Percentiles rank a stretch among this genome's conserved stretches.
These are phyloP conservation scores for Thielaviopsis punctulata DNA, from an alignment of 2,329 filamentous ascomycete species.

Conservation along the genomic window DNA sequence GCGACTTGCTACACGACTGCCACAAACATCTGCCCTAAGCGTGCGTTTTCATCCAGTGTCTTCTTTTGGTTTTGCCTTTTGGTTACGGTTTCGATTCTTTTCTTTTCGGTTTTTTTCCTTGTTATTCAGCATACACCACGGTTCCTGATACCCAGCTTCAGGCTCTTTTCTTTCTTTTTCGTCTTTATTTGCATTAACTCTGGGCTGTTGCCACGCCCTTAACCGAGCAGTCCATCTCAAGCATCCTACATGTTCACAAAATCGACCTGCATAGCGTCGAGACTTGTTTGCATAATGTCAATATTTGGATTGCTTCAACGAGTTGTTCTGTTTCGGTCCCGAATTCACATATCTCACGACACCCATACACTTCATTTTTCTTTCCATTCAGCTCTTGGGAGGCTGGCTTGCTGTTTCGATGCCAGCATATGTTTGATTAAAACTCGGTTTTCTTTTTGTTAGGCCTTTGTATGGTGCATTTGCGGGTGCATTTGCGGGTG, in stretches of 20 bases:
- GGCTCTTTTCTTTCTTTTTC: background rate
- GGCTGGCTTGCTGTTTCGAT: background rate
- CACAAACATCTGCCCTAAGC: background rate
- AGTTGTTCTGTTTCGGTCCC: too few relatives aligned
- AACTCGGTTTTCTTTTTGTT: background rate
- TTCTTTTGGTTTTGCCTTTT: background rate
- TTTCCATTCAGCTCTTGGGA: background rate
- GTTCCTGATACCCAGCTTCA: conserved; percentile 7
- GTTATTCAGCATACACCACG: background rate
- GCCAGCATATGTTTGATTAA: background rate
- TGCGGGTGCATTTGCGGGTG: background rate
- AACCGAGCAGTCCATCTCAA: too few relatives aligned
- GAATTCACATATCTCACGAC: too few relatives aligned
- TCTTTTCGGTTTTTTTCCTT: background rate
- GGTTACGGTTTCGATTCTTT: background rate
- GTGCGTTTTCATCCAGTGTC: background rate
- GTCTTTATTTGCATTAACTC: too few relatives aligned
- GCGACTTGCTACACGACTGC: background rate
- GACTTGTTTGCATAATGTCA: too few relatives aligned
- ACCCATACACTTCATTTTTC: too few relatives aligned
- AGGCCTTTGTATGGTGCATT: background rate
- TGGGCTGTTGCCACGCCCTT: too few relatives aligned
- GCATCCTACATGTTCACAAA: too few relatives aligned
- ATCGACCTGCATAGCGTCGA: too few relatives aligned
- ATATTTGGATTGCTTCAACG: too few relatives aligned